Conservation (phyloP, 305 asterid species). For the Fraxinus velutina region DNA sequence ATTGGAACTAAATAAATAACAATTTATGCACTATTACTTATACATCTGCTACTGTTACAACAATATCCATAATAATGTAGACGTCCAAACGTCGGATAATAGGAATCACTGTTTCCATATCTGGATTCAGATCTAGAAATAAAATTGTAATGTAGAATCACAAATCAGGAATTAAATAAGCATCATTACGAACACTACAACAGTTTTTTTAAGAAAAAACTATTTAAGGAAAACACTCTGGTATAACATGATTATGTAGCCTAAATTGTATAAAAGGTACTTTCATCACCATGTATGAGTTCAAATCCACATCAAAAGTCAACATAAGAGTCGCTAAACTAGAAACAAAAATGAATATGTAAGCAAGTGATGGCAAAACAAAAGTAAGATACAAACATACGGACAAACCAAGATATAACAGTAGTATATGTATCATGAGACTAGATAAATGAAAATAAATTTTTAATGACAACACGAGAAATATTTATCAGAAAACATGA, state of each 20-base stretch:
- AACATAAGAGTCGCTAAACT: not conserved
- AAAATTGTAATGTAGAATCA: not conserved
- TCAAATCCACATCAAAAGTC: not conserved
- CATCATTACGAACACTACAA: not conserved
- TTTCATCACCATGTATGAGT: not conserved
- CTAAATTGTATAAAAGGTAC: not conserved
- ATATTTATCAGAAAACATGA: not conserved
- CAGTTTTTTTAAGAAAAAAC: not conserved
- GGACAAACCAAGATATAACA: not conserved
- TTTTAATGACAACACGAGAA: not conserved
- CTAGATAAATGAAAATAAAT: not conserved
- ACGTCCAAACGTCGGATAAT: not conserved
- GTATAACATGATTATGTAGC: not conserved
- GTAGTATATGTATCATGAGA: not conserved
- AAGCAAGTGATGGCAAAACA: not conserved
- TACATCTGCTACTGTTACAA: not conserved
- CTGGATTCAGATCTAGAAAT: not conserved
- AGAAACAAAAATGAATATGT: not conserved
- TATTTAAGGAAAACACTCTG: not conserved
- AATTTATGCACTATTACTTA: not conserved
- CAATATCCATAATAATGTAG: not conserved
- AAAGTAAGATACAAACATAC: not conserved
- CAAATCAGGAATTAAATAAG: not conserved
- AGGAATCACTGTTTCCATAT: not conserved
- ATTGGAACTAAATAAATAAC: not conserved